Evolutionary conservation across 1,139 yeast species (phyloP), one percentile per base, ranked within the genome.

Genomic region (Suhomyces bribrorum): DNA sequence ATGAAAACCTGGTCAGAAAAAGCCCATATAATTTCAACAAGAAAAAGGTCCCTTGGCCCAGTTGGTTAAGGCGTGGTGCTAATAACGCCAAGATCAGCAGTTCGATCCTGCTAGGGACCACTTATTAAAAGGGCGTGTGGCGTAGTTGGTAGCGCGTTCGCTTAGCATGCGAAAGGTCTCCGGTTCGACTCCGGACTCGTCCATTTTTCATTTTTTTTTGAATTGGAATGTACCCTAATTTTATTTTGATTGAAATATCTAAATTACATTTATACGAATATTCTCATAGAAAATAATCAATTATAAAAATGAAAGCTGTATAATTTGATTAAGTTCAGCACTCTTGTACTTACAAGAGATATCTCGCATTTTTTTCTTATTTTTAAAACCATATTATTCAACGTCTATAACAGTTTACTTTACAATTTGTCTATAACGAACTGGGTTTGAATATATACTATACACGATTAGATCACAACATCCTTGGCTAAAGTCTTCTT

Each of bases 91-190:
- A 62, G 68, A 63, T 62, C 66, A 58, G 62, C 62, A 52, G 63
- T 58, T 58, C 63, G 63, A 58, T 57, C 62, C 63, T 52, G 63
- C 59, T 55, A 56, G 61, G 59, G 60, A 57, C 61, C 61, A 56
- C 17, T 35, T 29, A 26, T 29, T 15, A 15, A 4, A 5, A 17
- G 87, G 87, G 87, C 86, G 86, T 81, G 86, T 81, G 86, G 87
- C 87, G 86, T 77, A 81, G 87, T 81, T 80, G 87, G 87, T 81
- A 81, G 87, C 86, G 87, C 86, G 87, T 78, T 78, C 84, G 80
- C 87, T 81, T 81, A 78, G 88, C 88, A 81, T 80, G 87, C 79
- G 84, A 79, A 78, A 81, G 88, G 87, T 81, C 88, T 78, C 81
- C 80, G 86, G 86, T 77, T 79, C 87, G 84, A 81, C 75, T 81